A percentile compares a stretch with the other conserved stretches of the same genome.
These are phyloP conservation scores for Scheffersomyces quercinus DNA, from an alignment of 1,139 yeast species.

Conservation along the genomic window DNA sequence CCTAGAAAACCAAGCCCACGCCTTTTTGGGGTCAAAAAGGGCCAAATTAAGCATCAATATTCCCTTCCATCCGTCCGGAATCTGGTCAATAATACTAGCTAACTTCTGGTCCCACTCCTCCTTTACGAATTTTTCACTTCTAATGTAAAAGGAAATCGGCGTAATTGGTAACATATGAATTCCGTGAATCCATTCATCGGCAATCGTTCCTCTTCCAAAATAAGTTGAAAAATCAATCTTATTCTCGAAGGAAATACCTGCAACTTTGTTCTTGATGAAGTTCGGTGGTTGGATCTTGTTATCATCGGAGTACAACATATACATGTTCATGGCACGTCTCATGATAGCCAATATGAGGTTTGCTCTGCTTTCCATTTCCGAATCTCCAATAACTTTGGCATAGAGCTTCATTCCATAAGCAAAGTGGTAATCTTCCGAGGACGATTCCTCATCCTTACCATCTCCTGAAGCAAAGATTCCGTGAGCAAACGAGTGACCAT, in stretches of 20 bases:
- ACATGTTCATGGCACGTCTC: constrained; percentile 44
- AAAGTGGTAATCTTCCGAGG: constrained; percentile 48
- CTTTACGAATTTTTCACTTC: constrained; percentile 35
- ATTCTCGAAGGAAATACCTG: constrained; percentile 49
- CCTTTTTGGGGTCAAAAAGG: constrained; percentile 33
- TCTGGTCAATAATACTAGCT: constrained; percentile 29
- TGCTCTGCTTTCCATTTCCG: constrained; percentile 38
- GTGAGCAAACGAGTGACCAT: constrained; percentile 50
- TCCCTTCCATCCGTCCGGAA: constrained; percentile 51
- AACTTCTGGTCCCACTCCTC: constrained; percentile 48
- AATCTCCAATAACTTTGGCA: constrained; percentile 35
- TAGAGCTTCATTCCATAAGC: constrained; percentile 45
- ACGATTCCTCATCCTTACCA: constrained; percentile 49
- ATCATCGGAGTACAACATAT: constrained; percentile 43
- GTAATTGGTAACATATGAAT: constrained; percentile 51
- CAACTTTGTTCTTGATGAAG: constrained; percentile 41
- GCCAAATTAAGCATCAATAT: constrained; percentile 42
- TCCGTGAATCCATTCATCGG: constrained; percentile 50
- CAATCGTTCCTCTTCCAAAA: constrained; percentile 45
- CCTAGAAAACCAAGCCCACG: constrained; percentile 43
- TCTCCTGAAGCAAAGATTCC: constrained; percentile 48
- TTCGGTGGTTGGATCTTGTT: constrained; percentile 39
- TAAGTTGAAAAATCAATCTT: constrained; percentile 47
- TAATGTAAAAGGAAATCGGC: constrained; percentile 41
- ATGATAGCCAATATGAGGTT: constrained; percentile 45